Evolutionary conservation across 495 filamentous ascomycete genomes (phyloP), one percentile per base, ranked within the genome.

Genomic region (Aspergillus taichungensis): DNA sequence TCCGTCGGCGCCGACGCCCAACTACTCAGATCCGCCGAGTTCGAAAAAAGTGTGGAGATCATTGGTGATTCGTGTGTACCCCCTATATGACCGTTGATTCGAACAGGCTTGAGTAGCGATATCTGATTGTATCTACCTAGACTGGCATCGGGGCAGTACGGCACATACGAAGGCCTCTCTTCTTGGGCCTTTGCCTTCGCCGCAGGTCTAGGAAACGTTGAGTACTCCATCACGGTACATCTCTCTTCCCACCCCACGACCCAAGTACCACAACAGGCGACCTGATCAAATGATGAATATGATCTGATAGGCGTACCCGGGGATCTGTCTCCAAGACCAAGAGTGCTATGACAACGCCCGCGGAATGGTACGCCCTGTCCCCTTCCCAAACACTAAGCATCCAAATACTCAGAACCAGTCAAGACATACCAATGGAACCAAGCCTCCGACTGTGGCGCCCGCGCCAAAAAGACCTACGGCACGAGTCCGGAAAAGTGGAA

Each of bases 391-490:
- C 27, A 7, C 0, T 14, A 6, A 1, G 14, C 14, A 11, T 46
- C 51, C 56, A 41, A 54, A 30, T 24, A 24, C 18, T 24, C 18
- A 24, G 6, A 9, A 6, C 5, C 1, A 27, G 30, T 14, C 0
- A 66, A 82, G 55, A 65, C 65, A 12, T 75, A 81, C 52, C 81
- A 84, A 61, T 86, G 80, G 80, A 78, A 79, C 50, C 78, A 75
- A 24, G 77, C 80, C 1, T 76, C 76, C 0, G 81, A 85, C 51
- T 77, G 74, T 1, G 73, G 71, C 38, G 62, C 57, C 31, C 71
- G 81, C 13, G 76, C 76, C 0, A 46, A 51, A 6, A 51, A 64
- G 12, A 68, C 76, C 8, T 77, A 73, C 50, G 77, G 74, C 46
- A 66, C 72, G 28, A 63, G 73, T 2, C 75, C 78, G 0, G 77